These are phyloP conservation scores for Pythium sukuiense DNA, from an alignment of 352 stramenopile species.

Conservation along the genomic window DNA sequence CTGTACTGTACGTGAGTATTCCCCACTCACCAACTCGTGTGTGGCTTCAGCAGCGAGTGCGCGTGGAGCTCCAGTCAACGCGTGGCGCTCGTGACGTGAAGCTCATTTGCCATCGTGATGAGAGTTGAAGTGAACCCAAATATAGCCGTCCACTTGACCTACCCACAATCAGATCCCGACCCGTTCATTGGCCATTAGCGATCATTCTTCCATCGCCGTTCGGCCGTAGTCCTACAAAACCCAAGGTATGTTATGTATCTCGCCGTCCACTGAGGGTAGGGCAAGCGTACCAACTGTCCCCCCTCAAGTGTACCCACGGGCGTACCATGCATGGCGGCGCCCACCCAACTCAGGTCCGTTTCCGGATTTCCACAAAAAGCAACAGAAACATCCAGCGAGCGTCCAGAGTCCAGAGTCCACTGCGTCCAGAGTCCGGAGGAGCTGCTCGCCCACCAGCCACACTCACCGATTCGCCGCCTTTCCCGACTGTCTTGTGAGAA, in stretches of 20 bases:
- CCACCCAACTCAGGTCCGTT: conserved; percentile 14
- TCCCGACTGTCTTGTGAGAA: not conserved
- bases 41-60: not conserved
- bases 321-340: not conserved
- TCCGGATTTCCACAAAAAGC: conserved; percentile 22
- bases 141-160: not conserved
- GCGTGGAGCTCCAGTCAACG: conserved; percentile 13
- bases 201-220: too few relatives aligned
- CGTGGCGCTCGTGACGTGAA: conserved; percentile 19
- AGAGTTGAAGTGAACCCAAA: conserved; percentile 17
- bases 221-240: not conserved
- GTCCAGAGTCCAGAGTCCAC: conserved; percentile 5
- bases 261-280: not conserved
- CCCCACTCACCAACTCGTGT: not conserved
- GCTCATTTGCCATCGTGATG: conserved; percentile 21
- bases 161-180: not conserved
- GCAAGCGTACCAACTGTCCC: conserved; percentile 18
- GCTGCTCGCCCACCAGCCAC: conserved; percentile 1
- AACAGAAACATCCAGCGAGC: not conserved
- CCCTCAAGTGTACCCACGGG: conserved; percentile 19
- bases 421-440: conserved; percentile 1
- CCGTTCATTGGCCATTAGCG: not conserved
- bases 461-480: not conserved
- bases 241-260: conserved; percentile 4
- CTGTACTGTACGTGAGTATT: not conserved